Evolutionary conservation across 257 asterid species (phyloP).

Genomic region (Solanum piurae): DNA sequence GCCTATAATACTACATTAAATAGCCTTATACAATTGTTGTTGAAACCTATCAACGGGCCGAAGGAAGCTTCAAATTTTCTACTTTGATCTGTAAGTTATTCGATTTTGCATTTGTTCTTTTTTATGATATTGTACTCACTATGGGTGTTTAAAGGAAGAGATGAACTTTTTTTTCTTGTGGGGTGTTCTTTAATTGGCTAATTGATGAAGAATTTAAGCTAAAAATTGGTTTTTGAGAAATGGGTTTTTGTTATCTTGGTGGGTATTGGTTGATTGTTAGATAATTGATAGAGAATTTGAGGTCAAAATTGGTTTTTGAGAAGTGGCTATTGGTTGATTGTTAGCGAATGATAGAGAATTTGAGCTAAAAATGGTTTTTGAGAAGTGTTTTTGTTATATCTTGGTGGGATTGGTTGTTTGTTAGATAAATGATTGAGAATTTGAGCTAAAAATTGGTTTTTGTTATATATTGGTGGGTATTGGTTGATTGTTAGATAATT

Average conservation of each 20-base stretch:
- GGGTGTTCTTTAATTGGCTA: not conserved
- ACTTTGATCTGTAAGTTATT: not conserved
- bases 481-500: not conserved
- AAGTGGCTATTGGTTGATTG: conserved; percentile 7
- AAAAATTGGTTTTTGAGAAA: conserved; percentile 19
- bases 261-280: not conserved
- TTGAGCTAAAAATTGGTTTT: conserved; percentile 14
- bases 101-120: not conserved
- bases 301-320: conserved; percentile 24
- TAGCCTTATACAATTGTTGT: not conserved
- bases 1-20: not conserved
- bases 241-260: not conserved
- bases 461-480: not conserved
- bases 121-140: not conserved
- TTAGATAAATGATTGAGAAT: not conserved
- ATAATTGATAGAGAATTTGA: not conserved
- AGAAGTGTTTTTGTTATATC: conserved; percentile 12
- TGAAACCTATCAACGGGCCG: not conserved
- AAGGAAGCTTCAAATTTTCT: not conserved
- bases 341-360: not conserved
- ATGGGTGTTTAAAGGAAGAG: not conserved
- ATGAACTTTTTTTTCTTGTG: not conserved
- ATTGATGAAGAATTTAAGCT: not conserved
- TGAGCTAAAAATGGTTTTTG: conserved; percentile 23
- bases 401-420: not conserved